These are phyloP conservation scores for Galerina marginata DNA, from an alignment of 768 basidiomycete genomes.

Conservation along the genomic window DNA sequence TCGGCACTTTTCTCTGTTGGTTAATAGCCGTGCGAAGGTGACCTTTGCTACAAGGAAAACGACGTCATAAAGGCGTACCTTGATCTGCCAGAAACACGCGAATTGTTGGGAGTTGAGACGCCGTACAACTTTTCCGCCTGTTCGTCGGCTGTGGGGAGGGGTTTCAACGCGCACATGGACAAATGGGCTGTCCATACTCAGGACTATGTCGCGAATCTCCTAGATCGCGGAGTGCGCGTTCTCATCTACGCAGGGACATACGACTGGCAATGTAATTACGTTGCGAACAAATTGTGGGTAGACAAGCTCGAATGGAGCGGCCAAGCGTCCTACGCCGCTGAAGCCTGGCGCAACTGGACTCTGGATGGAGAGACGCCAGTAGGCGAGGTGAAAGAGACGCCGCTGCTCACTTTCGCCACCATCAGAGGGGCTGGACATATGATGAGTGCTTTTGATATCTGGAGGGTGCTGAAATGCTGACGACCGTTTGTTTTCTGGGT, in stretches of 20 bases:
- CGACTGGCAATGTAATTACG: constrained; percentile 83
- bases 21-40: constrained; percentile 44
- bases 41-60: constrained; percentile 42
- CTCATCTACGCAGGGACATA: constrained; percentile 79
- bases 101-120: constrained; percentile 59
- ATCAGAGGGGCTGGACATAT: constrained; percentile 58
- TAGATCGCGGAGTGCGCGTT: constrained; percentile 77
- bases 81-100: constrained; percentile 55
- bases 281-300: constrained; percentile 80
- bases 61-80: constrained; percentile 57
- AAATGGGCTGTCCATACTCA: constrained; percentile 62
- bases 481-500: constrained; percentile 18
- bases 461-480: constrained; percentile 9
- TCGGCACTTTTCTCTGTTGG: neutral
- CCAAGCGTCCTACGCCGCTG: constrained; percentile 49
- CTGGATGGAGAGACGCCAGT: constrained; percentile 49
- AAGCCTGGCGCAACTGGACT: constrained; percentile 63
- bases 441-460: constrained; percentile 44
- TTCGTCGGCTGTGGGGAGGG: constrained; percentile 50
- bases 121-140: constrained; percentile 63
- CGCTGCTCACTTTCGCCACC: constrained; percentile 42
- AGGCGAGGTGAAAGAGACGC: constrained; percentile 48
- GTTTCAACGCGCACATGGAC: constrained; percentile 65
- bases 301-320: constrained; percentile 78
- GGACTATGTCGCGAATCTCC: constrained; percentile 68